These are phyloP conservation scores for Metschnikowia bowlesiae DNA, from an alignment of 805 yeast genomes.

Conservation along the genomic window DNA sequence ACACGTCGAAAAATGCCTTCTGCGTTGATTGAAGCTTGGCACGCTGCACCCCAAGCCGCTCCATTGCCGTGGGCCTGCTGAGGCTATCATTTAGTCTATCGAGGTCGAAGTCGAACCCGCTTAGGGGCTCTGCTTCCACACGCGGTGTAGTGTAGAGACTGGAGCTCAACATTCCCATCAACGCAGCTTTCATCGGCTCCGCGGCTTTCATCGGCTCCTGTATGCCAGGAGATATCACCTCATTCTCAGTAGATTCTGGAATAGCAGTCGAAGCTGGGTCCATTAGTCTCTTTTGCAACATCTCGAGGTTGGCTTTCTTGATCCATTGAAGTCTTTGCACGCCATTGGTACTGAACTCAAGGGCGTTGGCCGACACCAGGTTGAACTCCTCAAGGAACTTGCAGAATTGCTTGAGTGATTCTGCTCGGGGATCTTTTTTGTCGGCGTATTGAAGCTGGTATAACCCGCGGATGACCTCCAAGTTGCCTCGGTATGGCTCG, in stretches of 20 bases:
- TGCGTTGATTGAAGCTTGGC: conserved; percentile 34
- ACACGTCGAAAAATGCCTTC: conserved; percentile 47
- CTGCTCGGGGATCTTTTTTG: not conserved
- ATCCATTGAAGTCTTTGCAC: conserved; percentile 6
- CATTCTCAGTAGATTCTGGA: not conserved
- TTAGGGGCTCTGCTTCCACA: conserved; percentile 4
- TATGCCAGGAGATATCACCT: not conserved
- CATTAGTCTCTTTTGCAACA: conserved; percentile 4
- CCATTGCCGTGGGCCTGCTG: conserved; percentile 37
- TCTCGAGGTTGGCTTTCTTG: conserved; percentile 7
- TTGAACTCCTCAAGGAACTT: conserved; percentile 13
- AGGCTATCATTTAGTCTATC: conserved; percentile 18
- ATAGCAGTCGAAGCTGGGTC: not conserved
- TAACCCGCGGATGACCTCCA: conserved; percentile 3
- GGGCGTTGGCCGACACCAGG: conserved; percentile 10
- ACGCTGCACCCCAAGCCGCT: conserved; percentile 36
- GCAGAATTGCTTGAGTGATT: conserved; percentile 1
- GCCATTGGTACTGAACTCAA: conserved; percentile 5
- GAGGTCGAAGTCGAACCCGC: conserved; percentile 13
- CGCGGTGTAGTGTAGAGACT: not conserved
- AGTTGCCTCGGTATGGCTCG: conserved; percentile 13
- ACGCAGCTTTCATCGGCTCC: not conserved
- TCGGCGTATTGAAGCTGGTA: conserved; percentile 2
- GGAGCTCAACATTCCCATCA: not conserved
- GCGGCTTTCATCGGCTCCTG: not conserved